Base-by-base conservation (phyloP, 1,139 yeast genomes). In the Geotrichum aggregatum region DNA sequence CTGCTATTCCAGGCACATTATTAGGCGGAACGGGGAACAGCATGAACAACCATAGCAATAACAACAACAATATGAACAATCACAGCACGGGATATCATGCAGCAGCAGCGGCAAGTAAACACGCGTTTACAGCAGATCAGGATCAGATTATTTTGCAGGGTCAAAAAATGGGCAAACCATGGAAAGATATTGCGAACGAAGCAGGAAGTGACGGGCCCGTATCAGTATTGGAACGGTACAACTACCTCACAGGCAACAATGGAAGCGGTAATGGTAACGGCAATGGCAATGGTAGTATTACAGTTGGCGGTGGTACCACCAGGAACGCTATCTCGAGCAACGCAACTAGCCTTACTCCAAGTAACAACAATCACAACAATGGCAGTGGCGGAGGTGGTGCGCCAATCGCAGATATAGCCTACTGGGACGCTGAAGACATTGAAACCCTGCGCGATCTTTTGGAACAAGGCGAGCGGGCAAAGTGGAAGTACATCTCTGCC, bases 401-500 rank as follows among this genome's bases (percentile, higher is more conserved):
- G n/a, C n/a, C n/a, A n/a, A n/a, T n/a, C n/a, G n/a, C n/a, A n/a
- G n/a, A n/a, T n/a, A n/a, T n/a, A n/a, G n/a, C n/a, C n/a, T n/a
- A 55, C 38, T 69, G 73, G 73, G 61, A 61, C 22, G 43, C 50
- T n/a, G 70, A 68, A 11, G 76, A 71, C 48, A 54, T 65, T 2
- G 66, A 65, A 14, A 66, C 67, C 19, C 61, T 73, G 40, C 59
- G 63, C 46, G 65, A 67, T 6, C 56, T 72, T 36, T 61, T 73
- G 38, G 70, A 67, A 31, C 60, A 63, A 3, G 76, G 72, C 10
- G 77, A 73, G 52, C 61, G 70, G 44, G 69, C 70, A 40, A 73
- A 73, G 52, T 73, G 77, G 77, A 68, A 69, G 56, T 71, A 63
- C 57, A 64, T 73, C 47, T 68, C 76, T 31, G 63, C 63, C n/a